Evolutionary conservation across 106 monocot genomes (phyloP).

Genomic region (Amphibolis antarctica): DNA sequence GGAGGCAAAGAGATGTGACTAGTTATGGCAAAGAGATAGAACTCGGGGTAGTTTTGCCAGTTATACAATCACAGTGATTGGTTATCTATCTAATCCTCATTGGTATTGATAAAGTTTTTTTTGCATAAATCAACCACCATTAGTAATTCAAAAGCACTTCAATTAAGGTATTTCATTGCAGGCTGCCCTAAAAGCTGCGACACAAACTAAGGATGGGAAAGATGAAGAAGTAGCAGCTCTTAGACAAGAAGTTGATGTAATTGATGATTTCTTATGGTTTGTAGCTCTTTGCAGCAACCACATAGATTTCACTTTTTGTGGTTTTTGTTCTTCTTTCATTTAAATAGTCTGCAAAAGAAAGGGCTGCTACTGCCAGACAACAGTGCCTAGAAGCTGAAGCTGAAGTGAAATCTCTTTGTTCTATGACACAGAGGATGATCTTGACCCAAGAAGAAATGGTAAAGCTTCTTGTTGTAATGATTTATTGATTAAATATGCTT

Average conservation of each 20-base stretch:
- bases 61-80: too few species aligned
- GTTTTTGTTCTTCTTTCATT: slow-evolving; percentile 7
- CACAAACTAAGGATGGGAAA: slow-evolving; percentile 60
- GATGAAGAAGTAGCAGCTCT: slow-evolving; percentile 67
- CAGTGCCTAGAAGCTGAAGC: slow-evolving; percentile 69
- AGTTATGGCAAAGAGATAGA: too few species aligned
- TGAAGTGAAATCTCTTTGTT: slow-evolving; percentile 57
- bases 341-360: slow-evolving; percentile 56
- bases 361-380: slow-evolving; percentile 32
- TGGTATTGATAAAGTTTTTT: too few species aligned
- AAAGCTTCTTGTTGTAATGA: neutral
- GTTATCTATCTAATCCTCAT: too few species aligned
- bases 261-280: neutral
- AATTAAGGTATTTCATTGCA: neutral
- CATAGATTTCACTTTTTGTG: neutral
- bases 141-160: too few species aligned
- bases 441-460: slow-evolving; percentile 94
- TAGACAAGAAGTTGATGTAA: slow-evolving; percentile 52
- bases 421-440: slow-evolving; percentile 81
- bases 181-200: slow-evolving; percentile 76
- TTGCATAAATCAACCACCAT: too few species aligned
- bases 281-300: neutral
- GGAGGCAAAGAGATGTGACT: too few species aligned
- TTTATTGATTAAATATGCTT: neutral
- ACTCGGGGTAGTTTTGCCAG: too few species aligned